phyloP scores from a whole-genome alignment of 768 basidiomycete genomes.

The Lactarius indigo region DNA sequence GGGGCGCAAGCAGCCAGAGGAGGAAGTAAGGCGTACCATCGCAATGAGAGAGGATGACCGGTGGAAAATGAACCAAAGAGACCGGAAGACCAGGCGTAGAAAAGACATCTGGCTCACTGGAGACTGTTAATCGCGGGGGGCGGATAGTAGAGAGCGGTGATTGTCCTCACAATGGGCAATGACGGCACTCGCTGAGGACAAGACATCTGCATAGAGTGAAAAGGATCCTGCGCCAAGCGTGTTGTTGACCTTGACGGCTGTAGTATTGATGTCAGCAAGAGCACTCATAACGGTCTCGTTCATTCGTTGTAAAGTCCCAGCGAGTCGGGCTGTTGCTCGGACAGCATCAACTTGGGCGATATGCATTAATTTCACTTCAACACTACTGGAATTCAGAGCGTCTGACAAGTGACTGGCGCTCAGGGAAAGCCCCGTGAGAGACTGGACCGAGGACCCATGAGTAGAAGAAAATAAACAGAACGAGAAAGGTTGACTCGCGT shows the following conservation, averaged over 20 bases:
- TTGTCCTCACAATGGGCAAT: conserved; percentile 8
- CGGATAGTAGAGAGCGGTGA: not conserved
- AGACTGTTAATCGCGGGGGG: not conserved
- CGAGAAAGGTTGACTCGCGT: conserved; percentile 6
- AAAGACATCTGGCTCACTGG: conserved; percentile 11
- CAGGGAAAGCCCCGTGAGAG: conserved; percentile 3
- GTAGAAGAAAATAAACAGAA: not conserved
- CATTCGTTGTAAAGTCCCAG: conserved; percentile 13
- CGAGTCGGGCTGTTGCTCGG: conserved; percentile 16
- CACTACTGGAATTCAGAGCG: conserved; percentile 13
- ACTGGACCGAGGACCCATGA: conserved; percentile 7
- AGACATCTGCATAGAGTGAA: conserved; percentile 1
- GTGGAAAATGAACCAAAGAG: conserved; percentile 15
- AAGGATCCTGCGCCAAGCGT: conserved; percentile 3
- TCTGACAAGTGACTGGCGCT: conserved; percentile 4
- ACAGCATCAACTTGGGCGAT: conserved; percentile 15
- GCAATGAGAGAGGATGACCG: conserved; percentile 6
- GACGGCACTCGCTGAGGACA: not conserved
- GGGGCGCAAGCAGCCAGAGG: not conserved
- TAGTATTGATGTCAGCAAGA: conserved; percentile 14
- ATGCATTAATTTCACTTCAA: conserved; percentile 9
- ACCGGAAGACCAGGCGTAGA: conserved; percentile 2
- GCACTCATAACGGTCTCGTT: conserved; percentile 17
- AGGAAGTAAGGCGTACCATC: conserved; percentile 10
- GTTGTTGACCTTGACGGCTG: conserved; percentile 16